Conservation (phyloP, 2,329 filamentous ascomycete species). For the Hypoxylon sp. region DNA sequence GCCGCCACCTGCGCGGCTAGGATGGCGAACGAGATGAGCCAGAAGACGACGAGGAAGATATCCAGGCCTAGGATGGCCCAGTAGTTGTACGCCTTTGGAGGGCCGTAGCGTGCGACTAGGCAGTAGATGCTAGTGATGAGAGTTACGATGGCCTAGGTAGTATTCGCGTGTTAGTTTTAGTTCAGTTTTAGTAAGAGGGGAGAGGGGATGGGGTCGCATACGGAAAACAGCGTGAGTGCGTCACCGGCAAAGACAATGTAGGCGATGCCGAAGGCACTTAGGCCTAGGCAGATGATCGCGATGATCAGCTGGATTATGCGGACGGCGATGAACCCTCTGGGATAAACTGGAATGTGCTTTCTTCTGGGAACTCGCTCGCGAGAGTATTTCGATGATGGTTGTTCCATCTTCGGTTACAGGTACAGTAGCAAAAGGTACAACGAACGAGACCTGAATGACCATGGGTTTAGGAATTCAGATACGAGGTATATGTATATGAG, state of each 20-base stretch:
- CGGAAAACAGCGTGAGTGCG: slow-evolving; percentile 55
- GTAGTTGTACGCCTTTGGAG: slow-evolving; percentile 62
- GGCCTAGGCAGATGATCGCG: slow-evolving; percentile 59
- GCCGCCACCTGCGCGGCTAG: slow-evolving; percentile 54
- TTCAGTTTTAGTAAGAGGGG: too few species aligned
- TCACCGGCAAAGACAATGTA: slow-evolving; percentile 46
- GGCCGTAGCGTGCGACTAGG: slow-evolving; percentile 56
- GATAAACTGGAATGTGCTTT: slow-evolving; percentile 61
- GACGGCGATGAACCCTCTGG: slow-evolving; percentile 57
- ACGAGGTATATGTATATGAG: background rate
- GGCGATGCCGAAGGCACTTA: slow-evolving; percentile 59
- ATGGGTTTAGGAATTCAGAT: background rate
- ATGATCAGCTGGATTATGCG: slow-evolving; percentile 61
- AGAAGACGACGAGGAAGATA: slow-evolving; percentile 64
- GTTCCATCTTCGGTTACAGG: slow-evolving; percentile 23
- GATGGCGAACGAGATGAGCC: slow-evolving; percentile 60
- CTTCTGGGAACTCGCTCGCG: slow-evolving; percentile 52
- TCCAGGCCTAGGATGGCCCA: slow-evolving; percentile 65
- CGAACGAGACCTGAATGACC: background rate
- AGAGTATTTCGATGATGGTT: slow-evolving; percentile 46
- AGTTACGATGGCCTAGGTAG: slow-evolving; percentile 59
- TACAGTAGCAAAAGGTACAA: background rate
- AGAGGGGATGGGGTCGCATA: slow-evolving; percentile 47
- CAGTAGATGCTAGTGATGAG: slow-evolving; percentile 61
- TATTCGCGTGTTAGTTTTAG: slow-evolving; percentile 24